These are phyloP conservation scores for Saxispiralis lemnorum DNA, from an alignment of 495 filamentous ascomycete species.

Conservation along the genomic window DNA sequence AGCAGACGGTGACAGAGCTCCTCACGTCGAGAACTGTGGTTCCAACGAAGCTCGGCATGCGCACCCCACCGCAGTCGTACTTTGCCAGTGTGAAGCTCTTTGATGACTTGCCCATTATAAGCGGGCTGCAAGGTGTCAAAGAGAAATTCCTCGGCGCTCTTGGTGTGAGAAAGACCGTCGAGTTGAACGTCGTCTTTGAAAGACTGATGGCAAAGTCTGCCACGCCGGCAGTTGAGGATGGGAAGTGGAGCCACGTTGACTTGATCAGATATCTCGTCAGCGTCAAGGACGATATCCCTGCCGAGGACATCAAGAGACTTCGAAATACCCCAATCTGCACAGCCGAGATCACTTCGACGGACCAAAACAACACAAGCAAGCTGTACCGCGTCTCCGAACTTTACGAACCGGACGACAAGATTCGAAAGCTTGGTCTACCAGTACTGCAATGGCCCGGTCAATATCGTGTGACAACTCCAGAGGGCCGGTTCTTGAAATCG, in stretches of 20 bases:
- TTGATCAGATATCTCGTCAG: slow-evolving; percentile 85
- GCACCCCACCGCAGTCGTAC: slow-evolving; percentile 68
- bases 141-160: slow-evolving; percentile 72
- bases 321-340: slow-evolving; percentile 62
- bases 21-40: slow-evolving; percentile 57
- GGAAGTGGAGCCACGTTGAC: slow-evolving; percentile 81
- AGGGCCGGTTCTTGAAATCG: slow-evolving; percentile 51
- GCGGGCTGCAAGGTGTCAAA: slow-evolving; percentile 57
- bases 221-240: slow-evolving; percentile 22
- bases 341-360: slow-evolving; percentile 39
- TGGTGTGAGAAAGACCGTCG: slow-evolving; percentile 76
- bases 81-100: slow-evolving; percentile 87
- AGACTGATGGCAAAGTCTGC: slow-evolving; percentile 46
- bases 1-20: slow-evolving; percentile 41
- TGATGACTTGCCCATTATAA: slow-evolving; percentile 71
- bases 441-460: slow-evolving; percentile 72
- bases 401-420: slow-evolving; percentile 58
- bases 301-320: slow-evolving; percentile 63
- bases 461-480: slow-evolving; percentile 41
- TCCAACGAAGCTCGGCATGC: slow-evolving; percentile 84
- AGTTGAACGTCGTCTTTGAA: slow-evolving; percentile 81
- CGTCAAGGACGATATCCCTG: slow-evolving; percentile 76
- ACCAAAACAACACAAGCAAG: slow-evolving; percentile 20
- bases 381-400: slow-evolving; percentile 70
- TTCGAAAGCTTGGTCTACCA: slow-evolving; percentile 51